Base-by-base conservation (phyloP, 1,284 basidiomycete genomes). In the Laetiporus sulphureus region DNA sequence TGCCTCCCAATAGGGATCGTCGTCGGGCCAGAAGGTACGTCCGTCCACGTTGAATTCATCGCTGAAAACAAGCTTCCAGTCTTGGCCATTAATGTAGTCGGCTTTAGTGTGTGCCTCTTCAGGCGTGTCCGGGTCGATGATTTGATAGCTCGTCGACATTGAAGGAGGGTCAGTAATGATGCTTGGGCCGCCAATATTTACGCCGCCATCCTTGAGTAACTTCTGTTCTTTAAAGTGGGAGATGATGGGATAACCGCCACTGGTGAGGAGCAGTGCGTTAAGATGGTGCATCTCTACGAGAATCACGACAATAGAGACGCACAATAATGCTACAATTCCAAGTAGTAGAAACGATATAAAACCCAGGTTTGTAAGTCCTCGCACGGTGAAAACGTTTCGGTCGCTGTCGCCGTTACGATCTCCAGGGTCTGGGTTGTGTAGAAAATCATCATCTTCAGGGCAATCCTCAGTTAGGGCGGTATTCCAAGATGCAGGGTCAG, bases 31-130 rank as follows among this genome's bases (percentile, higher is more conserved):
- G 62, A 95, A 95, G 0, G 84, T 76, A 25, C 92, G 76, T 2
- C 77, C 87, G 11, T 86, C 82, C 15, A 67, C 66, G 43, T 95
- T 81, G 63, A 96, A 96, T 65, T 95, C 93, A 62, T 95, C 92
- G 37, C 85, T 90, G 59, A 88, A 94, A 2, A 92, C 79, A 6
- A 95, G 71, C 42, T 82, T 75, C 66, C 68, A 68, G 18, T 71
- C 60, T 10, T 67, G 56, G 4, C 66, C 61, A 5, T 79, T 73
- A 19, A 62, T 59, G 53, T 69, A 79, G 38, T 84, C 83, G 3
- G 61, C 57, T 40, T 79, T 81, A 1, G 76, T 79, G 53, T 77
- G 76, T 1, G 65, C 77, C 2, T 71, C 68, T 16, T 67, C 44
- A 2, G 89, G 89, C 0, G 91, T 94, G 43, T 88, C 79, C 5